phyloP scores from a whole-genome alignment of 371 early-diverging fungal species.

The Apophysomyces sp. region DNA sequence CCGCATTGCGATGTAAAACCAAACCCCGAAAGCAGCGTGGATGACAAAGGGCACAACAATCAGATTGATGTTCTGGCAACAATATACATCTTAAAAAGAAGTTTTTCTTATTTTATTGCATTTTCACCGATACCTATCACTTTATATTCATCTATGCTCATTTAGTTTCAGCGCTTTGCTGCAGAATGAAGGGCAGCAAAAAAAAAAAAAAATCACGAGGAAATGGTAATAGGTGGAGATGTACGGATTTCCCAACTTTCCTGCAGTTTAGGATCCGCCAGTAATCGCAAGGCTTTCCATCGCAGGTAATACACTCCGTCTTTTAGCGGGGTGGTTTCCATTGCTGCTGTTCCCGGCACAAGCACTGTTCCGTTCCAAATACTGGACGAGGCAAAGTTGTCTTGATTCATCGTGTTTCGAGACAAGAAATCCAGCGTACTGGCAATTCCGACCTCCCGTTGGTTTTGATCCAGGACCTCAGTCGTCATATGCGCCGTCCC shows the following conservation, averaged over 20 bases:
- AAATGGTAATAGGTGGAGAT: constrained; percentile 10
- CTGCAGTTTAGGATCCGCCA: constrained; percentile 12
- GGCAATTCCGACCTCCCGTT: background rate
- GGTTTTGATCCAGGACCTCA: constrained; percentile 5
- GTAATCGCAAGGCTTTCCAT: constrained; percentile 11
- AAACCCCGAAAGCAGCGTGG: too few species aligned
- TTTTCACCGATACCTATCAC: too few species aligned
- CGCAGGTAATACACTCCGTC: constrained; percentile 13
- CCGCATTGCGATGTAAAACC: too few species aligned
- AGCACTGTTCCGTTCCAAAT: constrained; percentile 18
- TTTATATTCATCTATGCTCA: too few species aligned
- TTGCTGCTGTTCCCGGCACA: background rate
- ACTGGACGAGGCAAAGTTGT: background rate
- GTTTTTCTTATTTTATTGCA: too few species aligned
- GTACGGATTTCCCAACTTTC: constrained; percentile 16
- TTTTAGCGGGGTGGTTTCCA: background rate
- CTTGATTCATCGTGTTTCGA: constrained; percentile 8
- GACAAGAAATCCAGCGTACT: background rate
- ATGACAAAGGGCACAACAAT: too few species aligned
- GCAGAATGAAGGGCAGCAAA: too few species aligned
- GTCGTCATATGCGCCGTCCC: constrained; percentile 9
- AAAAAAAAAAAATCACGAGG: too few species aligned
- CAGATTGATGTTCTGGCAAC: too few species aligned
- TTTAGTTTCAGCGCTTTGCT: too few species aligned
- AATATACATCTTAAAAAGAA: too few species aligned